A percentile compares a stretch with the other conserved stretches of the same genome.
Evolutionary conservation across 192 early-diverging fungal genomes (phyloP).

Genomic region (Podila clonocystis): DNA sequence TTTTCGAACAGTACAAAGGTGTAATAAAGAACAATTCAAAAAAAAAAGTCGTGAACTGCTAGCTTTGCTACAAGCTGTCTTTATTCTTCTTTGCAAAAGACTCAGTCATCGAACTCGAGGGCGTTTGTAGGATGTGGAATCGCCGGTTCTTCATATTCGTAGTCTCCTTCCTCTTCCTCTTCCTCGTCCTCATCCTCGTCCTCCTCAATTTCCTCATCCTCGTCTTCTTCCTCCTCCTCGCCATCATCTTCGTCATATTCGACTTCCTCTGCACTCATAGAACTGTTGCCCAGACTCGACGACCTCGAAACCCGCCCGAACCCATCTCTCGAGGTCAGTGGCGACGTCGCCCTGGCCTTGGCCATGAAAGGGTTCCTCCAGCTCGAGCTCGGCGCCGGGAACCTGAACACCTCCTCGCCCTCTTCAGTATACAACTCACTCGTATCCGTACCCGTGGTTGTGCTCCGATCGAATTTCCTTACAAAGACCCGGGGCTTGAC

Average conservation of each 20-base stretch:
- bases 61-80: no score
- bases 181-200: conserved; percentile 7
- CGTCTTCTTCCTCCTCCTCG: conserved; percentile 7
- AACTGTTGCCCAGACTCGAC: not conserved
- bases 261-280: conserved; percentile 1
- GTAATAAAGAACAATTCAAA: no score
- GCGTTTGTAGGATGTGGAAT: conserved; percentile 34
- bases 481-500: conserved; percentile 71
- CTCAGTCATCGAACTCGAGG: conserved; percentile 4
- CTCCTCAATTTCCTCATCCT: conserved; percentile 5
- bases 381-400: not conserved
- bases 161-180: conserved; percentile 22
- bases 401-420: not conserved
- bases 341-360: not conserved
- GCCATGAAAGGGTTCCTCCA: not conserved
- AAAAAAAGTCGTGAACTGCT: no score
- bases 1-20: no score
- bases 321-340: not conserved
- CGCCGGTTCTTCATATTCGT: conserved; percentile 20
- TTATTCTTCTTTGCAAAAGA: no score
- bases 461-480: conserved; percentile 57
- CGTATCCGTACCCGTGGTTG: conserved; percentile 35
- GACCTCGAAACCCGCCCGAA: not conserved
- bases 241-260: conserved; percentile 7
- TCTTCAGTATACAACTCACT: not conserved